Evolutionary conservation across 1,284 basidiomycete species (phyloP).

Genomic region (Flammula alnicola): DNA sequence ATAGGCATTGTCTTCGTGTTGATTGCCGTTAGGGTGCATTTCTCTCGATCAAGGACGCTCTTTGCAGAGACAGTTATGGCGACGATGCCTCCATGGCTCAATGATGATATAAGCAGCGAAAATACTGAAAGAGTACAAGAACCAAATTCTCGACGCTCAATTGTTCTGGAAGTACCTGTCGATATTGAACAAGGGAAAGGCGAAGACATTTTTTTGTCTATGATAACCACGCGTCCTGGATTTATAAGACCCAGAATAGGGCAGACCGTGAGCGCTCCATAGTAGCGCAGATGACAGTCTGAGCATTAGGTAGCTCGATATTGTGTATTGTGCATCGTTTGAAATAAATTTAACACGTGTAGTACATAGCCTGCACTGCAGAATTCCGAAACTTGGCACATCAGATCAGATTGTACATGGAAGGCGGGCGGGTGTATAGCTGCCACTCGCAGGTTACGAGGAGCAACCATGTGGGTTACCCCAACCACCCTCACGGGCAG

Average conservation of each 20-base stretch:
- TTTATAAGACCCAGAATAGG: not conserved
- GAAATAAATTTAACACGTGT: too few species aligned
- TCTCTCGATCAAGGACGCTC: constrained; percentile 19
- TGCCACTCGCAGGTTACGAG: too few species aligned
- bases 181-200: not conserved
- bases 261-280: constrained; percentile 1
- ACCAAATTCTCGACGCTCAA: not conserved
- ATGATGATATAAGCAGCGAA: constrained; percentile 10
- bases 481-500: too few species aligned
- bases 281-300: too few species aligned
- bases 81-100: constrained; percentile 21
- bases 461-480: too few species aligned
- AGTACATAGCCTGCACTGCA: too few species aligned
- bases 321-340: too few species aligned
- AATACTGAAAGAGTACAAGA: not conserved
- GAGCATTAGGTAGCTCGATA: too few species aligned
- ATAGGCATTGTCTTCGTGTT: constrained; percentile 34
- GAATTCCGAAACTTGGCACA: too few species aligned
- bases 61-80: constrained; percentile 16
- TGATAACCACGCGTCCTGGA: not conserved
- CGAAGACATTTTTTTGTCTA: not conserved
- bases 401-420: too few species aligned
- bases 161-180: constrained; percentile 1
- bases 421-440: too few species aligned
- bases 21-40: constrained; percentile 32